These are phyloP conservation scores for Chlorella sp. DNA, from an alignment of 139 green algal genomes.

Conservation along the genomic window DNA sequence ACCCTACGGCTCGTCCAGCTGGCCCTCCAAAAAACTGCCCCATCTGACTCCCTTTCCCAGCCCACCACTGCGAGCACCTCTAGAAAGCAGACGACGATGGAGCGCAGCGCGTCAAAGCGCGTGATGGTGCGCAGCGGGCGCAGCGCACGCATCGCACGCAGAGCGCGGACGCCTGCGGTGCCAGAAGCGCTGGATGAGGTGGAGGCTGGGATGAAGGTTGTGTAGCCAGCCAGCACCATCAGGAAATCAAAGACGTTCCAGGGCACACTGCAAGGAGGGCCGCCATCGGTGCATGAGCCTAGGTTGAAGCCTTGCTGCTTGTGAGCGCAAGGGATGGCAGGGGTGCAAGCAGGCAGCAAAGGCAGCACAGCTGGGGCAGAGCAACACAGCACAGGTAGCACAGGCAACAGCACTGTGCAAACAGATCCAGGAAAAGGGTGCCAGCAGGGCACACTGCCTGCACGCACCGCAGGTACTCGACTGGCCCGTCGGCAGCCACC, in stretches of 20 bases:
- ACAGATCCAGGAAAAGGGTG: neutral
- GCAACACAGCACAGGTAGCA: too few relatives aligned
- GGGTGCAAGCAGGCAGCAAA: too few relatives aligned
- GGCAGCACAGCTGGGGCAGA: too few relatives aligned
- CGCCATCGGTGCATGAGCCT: too few relatives aligned
- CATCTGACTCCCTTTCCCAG: neutral
- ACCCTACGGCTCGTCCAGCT: neutral
- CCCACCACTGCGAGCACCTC: conserved; percentile 51
- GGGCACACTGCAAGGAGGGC: conserved; percentile 1
- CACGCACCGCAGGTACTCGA: conserved; percentile 55
- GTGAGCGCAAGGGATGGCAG: too few relatives aligned
- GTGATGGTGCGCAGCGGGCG: conserved; percentile 86
- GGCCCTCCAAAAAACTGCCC: neutral
- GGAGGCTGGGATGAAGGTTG: conserved; percentile 60
- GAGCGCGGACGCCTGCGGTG: conserved; percentile 40
- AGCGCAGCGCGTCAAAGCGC: conserved; percentile 71
- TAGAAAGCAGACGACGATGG: conserved; percentile 80
- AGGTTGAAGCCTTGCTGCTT: too few relatives aligned
- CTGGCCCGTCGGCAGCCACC: conserved; percentile 53
- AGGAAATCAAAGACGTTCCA: conserved; percentile 81
- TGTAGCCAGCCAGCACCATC: conserved; percentile 77
- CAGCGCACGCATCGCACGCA: conserved; percentile 78
- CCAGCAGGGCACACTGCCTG: neutral
- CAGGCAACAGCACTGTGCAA: neutral
- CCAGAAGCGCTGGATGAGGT: neutral